Evolutionary conservation across 108 stramenopile genomes (phyloP).

Genomic region (Nitzschia sp.): DNA sequence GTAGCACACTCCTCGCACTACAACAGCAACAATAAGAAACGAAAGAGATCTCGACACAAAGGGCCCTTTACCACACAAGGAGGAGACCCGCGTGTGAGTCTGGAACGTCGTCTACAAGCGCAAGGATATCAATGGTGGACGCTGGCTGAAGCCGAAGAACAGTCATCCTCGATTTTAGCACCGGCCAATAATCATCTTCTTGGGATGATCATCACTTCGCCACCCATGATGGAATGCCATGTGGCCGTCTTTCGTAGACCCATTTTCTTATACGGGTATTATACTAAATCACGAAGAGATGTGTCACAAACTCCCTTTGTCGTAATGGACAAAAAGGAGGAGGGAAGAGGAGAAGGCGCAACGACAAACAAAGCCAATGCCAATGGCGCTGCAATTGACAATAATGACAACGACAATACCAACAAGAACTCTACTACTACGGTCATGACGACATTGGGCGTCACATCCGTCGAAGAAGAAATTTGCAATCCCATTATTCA

Average conservation of each 20-base stretch:
- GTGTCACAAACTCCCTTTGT: conserved; percentile 81
- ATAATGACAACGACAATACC: neutral
- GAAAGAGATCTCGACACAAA: conserved; percentile 41
- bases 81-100: conserved; percentile 71
- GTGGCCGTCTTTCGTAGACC: conserved; percentile 65
- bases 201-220: neutral
- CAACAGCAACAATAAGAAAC: neutral
- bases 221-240: conserved; percentile 22
- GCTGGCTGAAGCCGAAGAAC: conserved; percentile 21
- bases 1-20: neutral
- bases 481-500: conserved; percentile 51
- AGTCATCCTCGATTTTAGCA: neutral
- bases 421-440: conserved; percentile 15
- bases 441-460: conserved; percentile 51
- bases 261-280: conserved; percentile 63
- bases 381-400: neutral
- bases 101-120: conserved; percentile 41
- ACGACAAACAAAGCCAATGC: neutral
- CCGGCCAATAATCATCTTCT: neutral
- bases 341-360: neutral
- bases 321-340: conserved; percentile 36
- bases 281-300: conserved; percentile 75
- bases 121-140: conserved; percentile 27
- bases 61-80: conserved; percentile 52
- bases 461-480: conserved; percentile 80